Conservation (phyloP, 2,329 filamentous ascomycete species). For the Chalaropsis ovoidea region DNA sequence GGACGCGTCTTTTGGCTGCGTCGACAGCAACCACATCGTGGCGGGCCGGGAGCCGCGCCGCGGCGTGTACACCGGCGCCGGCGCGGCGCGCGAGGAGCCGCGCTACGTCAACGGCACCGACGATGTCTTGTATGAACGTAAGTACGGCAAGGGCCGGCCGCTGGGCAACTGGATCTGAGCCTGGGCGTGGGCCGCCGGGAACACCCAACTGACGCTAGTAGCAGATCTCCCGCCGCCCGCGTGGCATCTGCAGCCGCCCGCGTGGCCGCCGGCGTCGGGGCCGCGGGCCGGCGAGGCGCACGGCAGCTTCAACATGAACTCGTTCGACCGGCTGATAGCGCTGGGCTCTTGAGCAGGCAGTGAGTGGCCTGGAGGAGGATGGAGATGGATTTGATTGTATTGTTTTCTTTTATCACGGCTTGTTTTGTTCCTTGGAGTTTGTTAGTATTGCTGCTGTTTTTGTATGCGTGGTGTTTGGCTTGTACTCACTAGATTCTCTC, state of each 20-base stretch:
- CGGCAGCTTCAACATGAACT: not conserved
- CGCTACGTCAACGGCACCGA: conserved; percentile 20
- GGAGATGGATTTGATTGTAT: not conserved
- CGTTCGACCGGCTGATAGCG: not conserved
- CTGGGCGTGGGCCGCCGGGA: not conserved
- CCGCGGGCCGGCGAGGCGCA: not conserved
- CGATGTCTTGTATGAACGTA: not conserved
- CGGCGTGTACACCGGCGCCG: not conserved
- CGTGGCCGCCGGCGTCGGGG: too few relatives aligned
- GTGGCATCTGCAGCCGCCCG: too few relatives aligned
- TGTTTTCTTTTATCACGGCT: not conserved
- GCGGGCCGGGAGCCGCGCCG: conserved; percentile 5
- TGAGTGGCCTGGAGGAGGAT: not conserved
- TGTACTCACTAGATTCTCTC: conserved; percentile 1
- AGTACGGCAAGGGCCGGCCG: not conserved
- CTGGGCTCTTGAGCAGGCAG: not conserved
- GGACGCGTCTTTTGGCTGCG: conserved; percentile 21
- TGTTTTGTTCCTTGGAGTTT: not conserved
- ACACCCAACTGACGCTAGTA: not conserved
- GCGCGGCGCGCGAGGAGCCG: not conserved
- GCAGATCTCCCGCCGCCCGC: not conserved
- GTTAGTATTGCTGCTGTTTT: not conserved
- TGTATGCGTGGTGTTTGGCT: not conserved
- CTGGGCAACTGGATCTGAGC: conserved; percentile 7
- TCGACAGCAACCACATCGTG: conserved; percentile 23